These are phyloP conservation scores for Colletotrichum tofieldiae DNA, from an alignment of 2,329 filamentous ascomycete species.

Conservation along the genomic window DNA sequence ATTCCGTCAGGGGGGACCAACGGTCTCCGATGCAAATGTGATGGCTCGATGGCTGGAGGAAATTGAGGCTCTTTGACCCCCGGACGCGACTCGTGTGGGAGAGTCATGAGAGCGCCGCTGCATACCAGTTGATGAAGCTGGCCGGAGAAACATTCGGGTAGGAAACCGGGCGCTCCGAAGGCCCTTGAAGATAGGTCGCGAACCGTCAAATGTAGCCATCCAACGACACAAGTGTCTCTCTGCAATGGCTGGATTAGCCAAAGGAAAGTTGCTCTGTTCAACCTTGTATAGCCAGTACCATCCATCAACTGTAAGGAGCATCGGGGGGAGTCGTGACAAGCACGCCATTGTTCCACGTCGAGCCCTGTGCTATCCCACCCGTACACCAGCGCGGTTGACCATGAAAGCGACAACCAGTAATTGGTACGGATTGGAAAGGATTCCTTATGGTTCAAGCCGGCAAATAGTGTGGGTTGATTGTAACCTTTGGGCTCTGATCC, in stretches of 20 bases:
- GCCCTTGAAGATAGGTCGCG: not conserved
- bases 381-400: not conserved
- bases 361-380: constrained; percentile 14
- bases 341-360: not conserved
- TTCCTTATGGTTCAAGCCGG: not conserved
- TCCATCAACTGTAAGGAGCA: not conserved
- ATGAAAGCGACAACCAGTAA: not conserved
- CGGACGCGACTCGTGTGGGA: not conserved
- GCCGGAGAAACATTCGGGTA: not conserved
- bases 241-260: not conserved
- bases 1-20: not conserved
- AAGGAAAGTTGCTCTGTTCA: not conserved
- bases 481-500: no score
- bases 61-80: not conserved
- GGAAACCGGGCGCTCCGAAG: not conserved
- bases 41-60: not conserved
- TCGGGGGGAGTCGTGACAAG: not conserved
- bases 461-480: constrained; percentile 1
- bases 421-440: constrained; percentile 23
- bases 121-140: not conserved
- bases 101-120: not conserved
- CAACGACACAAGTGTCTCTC: not conserved
- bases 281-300: not conserved
- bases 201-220: not conserved
- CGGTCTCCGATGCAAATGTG: not conserved